Base-by-base conservation (phyloP, 2,329 filamentous ascomycete genomes). In the Capronia coronata region DNA sequence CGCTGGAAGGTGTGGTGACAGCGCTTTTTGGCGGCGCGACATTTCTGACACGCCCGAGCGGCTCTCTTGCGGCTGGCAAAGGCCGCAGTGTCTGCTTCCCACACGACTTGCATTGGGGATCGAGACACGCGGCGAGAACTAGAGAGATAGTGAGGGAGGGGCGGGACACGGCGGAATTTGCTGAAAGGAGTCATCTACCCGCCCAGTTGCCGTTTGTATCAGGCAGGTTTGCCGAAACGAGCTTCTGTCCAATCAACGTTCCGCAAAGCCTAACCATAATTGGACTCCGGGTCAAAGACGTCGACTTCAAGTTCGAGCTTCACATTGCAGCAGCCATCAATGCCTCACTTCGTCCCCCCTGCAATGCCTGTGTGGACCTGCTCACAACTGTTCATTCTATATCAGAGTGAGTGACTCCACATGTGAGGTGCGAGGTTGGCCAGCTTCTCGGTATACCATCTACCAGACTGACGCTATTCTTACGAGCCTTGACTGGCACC, bases 1-100 rank as follows among this genome's bases (percentile, higher is more conserved):
- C 52, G 49, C 27, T 58, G 48, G 46, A 61, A 61, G 13, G 58
- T 60, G 42, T 61, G 59, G 34, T 57, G 50, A 52, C 59, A 61
- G 42, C 58, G 57, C 48, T 60, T 60, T 52, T 61, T 59, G 27
- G 55, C 53, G 34, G 54, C 52, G 42, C 56, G 57, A 49, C 57
- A 59, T 49, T 52, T 56, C 21, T 44, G 29, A 39, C 58, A 61
- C 3, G 58, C 58, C 21, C 53, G 43, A 13, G 58, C 58, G 8
- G 58, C 58, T 49, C 58, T 51, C 48, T 61, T 61, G 35, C 58
- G 57, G 46, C 52, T 59, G 25, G 54, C 54, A 51, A 59, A 59
- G 18, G 56, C 56, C 42, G 56, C 54, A 22, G 56, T 59, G 35
- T 59, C 56, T 38, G 56, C 56, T 43, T 59, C 56, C 54, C 54